phyloP scores from a whole-genome alignment of 1,284 basidiomycete species.

The Cystobasidiaceae sp. region DNA sequence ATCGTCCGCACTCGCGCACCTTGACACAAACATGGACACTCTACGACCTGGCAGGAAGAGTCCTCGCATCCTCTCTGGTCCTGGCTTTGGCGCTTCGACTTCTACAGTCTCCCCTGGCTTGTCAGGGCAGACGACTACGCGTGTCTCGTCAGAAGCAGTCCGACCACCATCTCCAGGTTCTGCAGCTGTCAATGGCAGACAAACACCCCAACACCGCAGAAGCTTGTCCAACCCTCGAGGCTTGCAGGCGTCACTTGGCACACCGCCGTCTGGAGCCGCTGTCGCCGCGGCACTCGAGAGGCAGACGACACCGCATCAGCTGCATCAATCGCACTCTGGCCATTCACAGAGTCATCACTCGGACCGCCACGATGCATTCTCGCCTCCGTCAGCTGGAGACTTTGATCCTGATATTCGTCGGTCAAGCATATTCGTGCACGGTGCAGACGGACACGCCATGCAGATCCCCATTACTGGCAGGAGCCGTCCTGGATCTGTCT shows the following conservation, averaged over 20 bases:
- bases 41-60: constrained; percentile 22
- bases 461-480: constrained; percentile 32
- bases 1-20: not conserved
- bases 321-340: not conserved
- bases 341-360: not conserved
- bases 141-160: not conserved
- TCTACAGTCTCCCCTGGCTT: not conserved
- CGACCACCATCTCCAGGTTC: not conserved
- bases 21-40: constrained; percentile 19
- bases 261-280: not conserved
- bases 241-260: not conserved
- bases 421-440: constrained; percentile 25
- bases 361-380: not conserved
- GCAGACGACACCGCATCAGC: not conserved
- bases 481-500: constrained; percentile 19
- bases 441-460: constrained; percentile 28
- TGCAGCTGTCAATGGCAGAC: not conserved
- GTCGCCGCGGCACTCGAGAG: constrained; percentile 2
- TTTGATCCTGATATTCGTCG: constrained; percentile 31
- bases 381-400: constrained; percentile 27
- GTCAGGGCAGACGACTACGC: not conserved
- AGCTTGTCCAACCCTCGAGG: too few species aligned
- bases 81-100: not conserved
- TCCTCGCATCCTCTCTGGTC: constrained; percentile 4
- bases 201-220: not conserved